These are phyloP conservation scores for Shiraia sp. DNA, from an alignment of 2,329 filamentous ascomycete genomes.

Conservation along the genomic window DNA sequence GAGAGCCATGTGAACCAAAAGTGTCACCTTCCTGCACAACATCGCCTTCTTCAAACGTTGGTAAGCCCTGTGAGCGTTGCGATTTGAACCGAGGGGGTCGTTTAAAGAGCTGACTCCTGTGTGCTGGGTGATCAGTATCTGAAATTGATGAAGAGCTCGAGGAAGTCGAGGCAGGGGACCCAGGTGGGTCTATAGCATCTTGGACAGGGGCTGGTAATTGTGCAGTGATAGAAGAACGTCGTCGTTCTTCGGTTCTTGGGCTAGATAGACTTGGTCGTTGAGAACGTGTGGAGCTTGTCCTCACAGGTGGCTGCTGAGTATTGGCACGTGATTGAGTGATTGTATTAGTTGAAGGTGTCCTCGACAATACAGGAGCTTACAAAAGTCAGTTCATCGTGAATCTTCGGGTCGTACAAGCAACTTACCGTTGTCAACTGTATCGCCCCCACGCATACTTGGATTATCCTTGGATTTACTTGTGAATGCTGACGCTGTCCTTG, in stretches of 20 bases:
- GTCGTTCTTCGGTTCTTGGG: conserved; percentile 18
- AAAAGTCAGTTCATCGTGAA: conserved; percentile 1
- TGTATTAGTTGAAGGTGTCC: conserved; percentile 54
- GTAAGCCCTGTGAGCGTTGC: conserved; percentile 33
- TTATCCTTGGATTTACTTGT: conserved; percentile 62
- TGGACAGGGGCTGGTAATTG: conserved; percentile 8
- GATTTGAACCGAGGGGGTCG: conserved; percentile 44
- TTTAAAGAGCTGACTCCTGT: conserved; percentile 51
- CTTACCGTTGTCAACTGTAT: conserved; percentile 49
- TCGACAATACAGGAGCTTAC: conserved; percentile 42
- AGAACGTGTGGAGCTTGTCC: conserved; percentile 31
- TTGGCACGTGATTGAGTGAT: conserved; percentile 48
- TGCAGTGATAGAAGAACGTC: conserved; percentile 6
- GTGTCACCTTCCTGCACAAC: conserved; percentile 50
- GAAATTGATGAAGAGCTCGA: conserved; percentile 40
- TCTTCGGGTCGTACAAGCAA: background rate
- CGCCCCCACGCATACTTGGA: conserved; percentile 56
- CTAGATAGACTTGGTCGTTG: conserved; percentile 25
- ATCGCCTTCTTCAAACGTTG: conserved; percentile 32
- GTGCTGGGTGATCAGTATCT: conserved; percentile 42
- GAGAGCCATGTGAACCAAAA: conserved; percentile 56
- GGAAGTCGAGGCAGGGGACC: conserved; percentile 28
- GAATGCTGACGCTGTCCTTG: conserved; percentile 57
- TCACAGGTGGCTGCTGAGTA: conserved; percentile 25
- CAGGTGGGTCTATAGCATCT: conserved; percentile 25